Conservation (phyloP, 352 stramenopile genomes). For the Pythium apleroticum region DNA sequence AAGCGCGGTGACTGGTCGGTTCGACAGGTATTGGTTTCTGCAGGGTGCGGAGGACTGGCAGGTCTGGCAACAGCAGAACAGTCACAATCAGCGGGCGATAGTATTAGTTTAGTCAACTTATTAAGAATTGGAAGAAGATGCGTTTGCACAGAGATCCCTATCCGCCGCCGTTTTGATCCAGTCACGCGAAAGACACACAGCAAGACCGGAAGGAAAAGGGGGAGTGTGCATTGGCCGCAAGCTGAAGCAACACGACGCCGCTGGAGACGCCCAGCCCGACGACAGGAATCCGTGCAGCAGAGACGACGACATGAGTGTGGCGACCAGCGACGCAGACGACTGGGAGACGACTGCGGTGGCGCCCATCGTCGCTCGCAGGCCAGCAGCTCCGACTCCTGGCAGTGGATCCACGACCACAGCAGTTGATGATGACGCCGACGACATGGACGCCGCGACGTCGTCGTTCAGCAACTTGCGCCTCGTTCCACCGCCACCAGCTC, state of each 20-base stretch:
- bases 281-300: background rate
- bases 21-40: slow-evolving; percentile 15
- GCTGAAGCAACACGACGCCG: background rate
- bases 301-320: slow-evolving; percentile 13
- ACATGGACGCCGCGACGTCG: slow-evolving; percentile 17
- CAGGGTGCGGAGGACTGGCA: background rate
- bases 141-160: slow-evolving; percentile 17
- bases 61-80: background rate
- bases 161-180: slow-evolving; percentile 25
- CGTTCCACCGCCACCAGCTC: slow-evolving; percentile 30
- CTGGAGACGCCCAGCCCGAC: background rate
- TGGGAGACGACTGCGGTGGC: slow-evolving; percentile 22
- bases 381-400: background rate
- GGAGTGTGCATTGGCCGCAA: background rate
- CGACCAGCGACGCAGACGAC: slow-evolving; percentile 14
- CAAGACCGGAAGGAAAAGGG: background rate
- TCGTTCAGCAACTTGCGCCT: slow-evolving; percentile 44
- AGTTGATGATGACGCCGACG: background rate
- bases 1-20: background rate
- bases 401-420: background rate
- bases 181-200: slow-evolving; percentile 18
- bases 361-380: slow-evolving; percentile 8
- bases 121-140: slow-evolving; percentile 31
- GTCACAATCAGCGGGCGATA: slow-evolving; percentile 4
- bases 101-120: slow-evolving; percentile 32